Evolutionary conservation across 2,329 filamentous ascomycete genomes (phyloP), one percentile per base, ranked within the genome.

Genomic region (Leptographium radiaticola): DNA sequence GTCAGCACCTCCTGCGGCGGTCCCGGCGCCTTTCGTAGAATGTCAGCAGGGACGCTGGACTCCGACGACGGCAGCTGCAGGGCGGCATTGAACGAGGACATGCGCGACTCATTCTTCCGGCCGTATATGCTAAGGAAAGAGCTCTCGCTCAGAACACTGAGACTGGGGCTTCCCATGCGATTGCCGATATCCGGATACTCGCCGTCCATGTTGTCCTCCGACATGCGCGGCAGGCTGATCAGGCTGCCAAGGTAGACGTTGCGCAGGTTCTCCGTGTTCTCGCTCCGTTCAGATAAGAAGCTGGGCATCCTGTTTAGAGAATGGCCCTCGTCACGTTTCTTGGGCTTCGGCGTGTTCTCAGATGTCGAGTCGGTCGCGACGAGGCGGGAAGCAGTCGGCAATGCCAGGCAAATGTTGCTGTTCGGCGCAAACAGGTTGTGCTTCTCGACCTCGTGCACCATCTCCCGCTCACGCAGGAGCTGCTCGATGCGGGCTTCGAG

Each of bases 101-200:
- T 61, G 11, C 64, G 62, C 2, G 59, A 53, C 12, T 59, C 51
- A 9, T 57, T 60, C 57, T 72, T 74, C 30, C 70, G 65, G 3
- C 81, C 81, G 53, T 86, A 86, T 0, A 86, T 70, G 59, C 81
- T 85, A 25, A 77, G 60, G 60, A 86, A 84, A 0, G 81, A 85
- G 62, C 81, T 84, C 64, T 85, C 81, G 59, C 81, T 85, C 57
- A 86, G 65, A 13, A 84, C 71, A 58, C 82, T 85, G 50, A 85
- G 66, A 38, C 74, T 76, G 4, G 82, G 81, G 59, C 81, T 86
- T 33, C 70, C 70, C 55, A 78, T 61, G 52, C 70, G 71, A 56
- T 77, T 62, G 48, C 67, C 64, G 45, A 68, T 64, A 13, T 56
- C 54, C 25, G 43, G 46, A 51, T 60, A 52, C 16, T 64, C 61